Percentiles rank a stretch among this genome's conserved stretches.
These are phyloP conservation scores for Epichloe baconii DNA, from an alignment of 2,329 filamentous ascomycete species.

Conservation along the genomic window DNA sequence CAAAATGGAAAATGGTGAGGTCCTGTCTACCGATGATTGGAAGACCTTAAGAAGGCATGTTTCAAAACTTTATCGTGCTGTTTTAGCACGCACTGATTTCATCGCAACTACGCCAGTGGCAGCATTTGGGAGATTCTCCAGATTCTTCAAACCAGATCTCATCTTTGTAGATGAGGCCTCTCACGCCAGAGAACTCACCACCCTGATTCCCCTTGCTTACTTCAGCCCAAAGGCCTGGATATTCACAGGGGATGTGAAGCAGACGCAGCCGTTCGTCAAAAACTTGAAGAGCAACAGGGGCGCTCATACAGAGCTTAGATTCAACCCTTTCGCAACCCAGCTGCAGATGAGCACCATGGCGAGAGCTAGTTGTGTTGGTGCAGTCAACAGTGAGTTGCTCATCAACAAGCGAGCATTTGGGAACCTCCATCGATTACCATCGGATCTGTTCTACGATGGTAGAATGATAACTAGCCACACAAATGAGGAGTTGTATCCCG, in stretches of 20 bases:
- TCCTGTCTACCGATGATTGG: constrained; percentile 14
- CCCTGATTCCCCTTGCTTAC: constrained; percentile 30
- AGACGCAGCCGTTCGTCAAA: constrained; percentile 30
- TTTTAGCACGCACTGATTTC: constrained; percentile 27
- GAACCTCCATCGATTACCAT: constrained; percentile 27
- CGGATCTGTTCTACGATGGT: constrained; percentile 27
- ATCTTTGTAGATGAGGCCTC: constrained; percentile 68
- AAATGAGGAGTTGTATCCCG: constrained; percentile 13
- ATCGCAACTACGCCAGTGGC: constrained; percentile 34
- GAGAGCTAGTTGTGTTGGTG: constrained; percentile 19
- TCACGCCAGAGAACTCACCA: constrained; percentile 32
- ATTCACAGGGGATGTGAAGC: constrained; percentile 31
- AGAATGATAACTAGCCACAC: constrained; percentile 24
- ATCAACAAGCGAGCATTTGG: constrained; percentile 26
- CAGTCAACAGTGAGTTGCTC: constrained; percentile 19
- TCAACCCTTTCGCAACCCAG: constrained; percentile 21
- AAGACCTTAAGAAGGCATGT: constrained; percentile 20
- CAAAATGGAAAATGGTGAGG: constrained; percentile 16
- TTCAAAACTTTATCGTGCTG: constrained; percentile 23
- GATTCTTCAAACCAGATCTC: constrained; percentile 64
- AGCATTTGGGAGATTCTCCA: constrained; percentile 22
- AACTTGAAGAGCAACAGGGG: constrained; percentile 11
- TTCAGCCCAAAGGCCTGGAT: constrained; percentile 31
- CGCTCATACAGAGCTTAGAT: constrained; percentile 9
- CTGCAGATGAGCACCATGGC: constrained; percentile 25